Conservation (phyloP, 805 yeast genomes). For the Candida nanaspora region DNA sequence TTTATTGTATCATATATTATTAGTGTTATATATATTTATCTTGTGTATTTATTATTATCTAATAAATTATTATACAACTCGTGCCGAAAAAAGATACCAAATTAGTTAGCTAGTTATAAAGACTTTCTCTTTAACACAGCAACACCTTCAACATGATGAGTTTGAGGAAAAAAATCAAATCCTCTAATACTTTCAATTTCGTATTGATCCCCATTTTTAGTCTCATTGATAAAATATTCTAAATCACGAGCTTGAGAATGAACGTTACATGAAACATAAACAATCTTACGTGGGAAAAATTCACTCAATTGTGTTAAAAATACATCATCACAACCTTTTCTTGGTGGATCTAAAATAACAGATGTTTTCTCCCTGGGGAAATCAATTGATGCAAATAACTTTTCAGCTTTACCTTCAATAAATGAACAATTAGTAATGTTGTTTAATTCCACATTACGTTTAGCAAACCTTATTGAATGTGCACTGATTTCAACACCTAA, state of each 20-base stretch:
- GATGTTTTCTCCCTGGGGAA: constrained; percentile 74
- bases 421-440: constrained; percentile 73
- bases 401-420: constrained; percentile 88
- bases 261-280: constrained; percentile 95
- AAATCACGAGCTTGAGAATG: constrained; percentile 96
- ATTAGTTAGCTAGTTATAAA: not conserved
- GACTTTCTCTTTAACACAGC: constrained; percentile 31
- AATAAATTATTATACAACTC: not conserved
- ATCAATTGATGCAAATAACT: constrained; percentile 71
- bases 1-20: too few relatives aligned
- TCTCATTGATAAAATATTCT: constrained; percentile 68
- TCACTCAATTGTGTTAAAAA: constrained; percentile 81
- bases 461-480: constrained; percentile 85
- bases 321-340: constrained; percentile 91
- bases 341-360: constrained; percentile 92
- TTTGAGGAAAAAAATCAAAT: constrained; percentile 83
- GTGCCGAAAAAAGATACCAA: not conserved
- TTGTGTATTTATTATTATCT: not conserved
- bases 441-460: constrained; percentile 70
- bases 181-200: constrained; percentile 80
- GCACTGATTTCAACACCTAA: constrained; percentile 93
- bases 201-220: constrained; percentile 57
- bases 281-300: constrained; percentile 77
- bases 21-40: not conserved
- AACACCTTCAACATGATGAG: constrained; percentile 51